A percentile compares a stretch with the other conserved stretches of the same genome.
phyloP scores from a whole-genome alignment of 225 moss, liverwort and hornwort genomes.

The Takakia lepidozioides region DNA sequence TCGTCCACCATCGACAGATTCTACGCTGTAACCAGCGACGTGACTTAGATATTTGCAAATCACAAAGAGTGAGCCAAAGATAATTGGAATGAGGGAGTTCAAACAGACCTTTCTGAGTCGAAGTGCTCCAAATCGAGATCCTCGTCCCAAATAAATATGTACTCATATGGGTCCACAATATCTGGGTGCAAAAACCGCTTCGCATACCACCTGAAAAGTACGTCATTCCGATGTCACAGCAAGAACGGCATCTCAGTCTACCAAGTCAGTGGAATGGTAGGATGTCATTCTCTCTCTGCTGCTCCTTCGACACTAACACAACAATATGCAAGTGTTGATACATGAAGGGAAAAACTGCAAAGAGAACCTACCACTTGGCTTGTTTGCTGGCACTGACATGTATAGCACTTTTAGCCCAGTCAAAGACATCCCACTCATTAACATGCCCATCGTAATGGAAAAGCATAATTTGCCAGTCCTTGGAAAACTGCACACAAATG shows the following conservation, averaged over 20 bases:
- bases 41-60: too few relatives aligned
- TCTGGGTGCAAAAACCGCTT: constrained; percentile 97
- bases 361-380: constrained; percentile 62
- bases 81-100: too few relatives aligned
- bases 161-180: constrained; percentile 89
- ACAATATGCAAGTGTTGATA: too few relatives aligned
- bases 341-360: too few relatives aligned
- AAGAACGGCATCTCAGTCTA: too few relatives aligned
- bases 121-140: constrained; percentile 94
- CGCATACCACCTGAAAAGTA: constrained; percentile 99
- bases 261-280: too few relatives aligned
- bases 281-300: too few relatives aligned
- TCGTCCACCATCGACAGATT: too few relatives aligned
- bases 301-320: too few relatives aligned
- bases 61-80: too few relatives aligned
- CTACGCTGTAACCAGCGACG: too few relatives aligned
- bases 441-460: constrained; percentile 98
- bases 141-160: constrained; percentile 96
- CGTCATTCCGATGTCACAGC: too few relatives aligned
- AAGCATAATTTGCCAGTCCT: constrained; percentile 88
- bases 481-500: constrained; percentile 65
- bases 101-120: constrained; percentile 58
- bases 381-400: constrained; percentile 80
- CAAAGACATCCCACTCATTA: constrained; percentile 85
- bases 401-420: constrained; percentile 83